Evolutionary conservation across 2,329 filamentous ascomycete species (phyloP).

Genomic region (Claviceps sp.): DNA sequence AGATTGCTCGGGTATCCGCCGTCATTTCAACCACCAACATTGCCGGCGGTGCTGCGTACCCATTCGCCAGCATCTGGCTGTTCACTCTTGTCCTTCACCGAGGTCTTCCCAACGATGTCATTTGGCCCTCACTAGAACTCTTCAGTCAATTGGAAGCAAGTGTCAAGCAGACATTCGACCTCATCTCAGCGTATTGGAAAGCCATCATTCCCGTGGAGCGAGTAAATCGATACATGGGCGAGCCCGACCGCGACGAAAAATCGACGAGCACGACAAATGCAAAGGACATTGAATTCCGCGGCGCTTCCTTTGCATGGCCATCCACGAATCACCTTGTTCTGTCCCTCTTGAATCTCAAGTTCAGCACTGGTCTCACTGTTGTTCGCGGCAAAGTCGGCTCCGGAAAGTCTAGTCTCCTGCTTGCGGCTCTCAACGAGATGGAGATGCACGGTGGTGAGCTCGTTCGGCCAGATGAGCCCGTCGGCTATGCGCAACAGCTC

Average conservation of each 20-base stretch:
- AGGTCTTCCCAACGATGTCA: conserved; percentile 63
- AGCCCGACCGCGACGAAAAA: conserved; percentile 58
- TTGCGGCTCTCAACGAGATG: conserved; percentile 48
- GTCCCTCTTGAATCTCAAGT: conserved; percentile 30
- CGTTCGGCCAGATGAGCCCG: conserved; percentile 32
- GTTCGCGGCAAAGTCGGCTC: conserved; percentile 47
- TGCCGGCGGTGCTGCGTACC: conserved; percentile 61
- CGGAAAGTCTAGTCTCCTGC: conserved; percentile 48
- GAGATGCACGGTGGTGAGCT: conserved; percentile 47
- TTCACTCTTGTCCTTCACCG: conserved; percentile 61
- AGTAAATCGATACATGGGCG: conserved; percentile 76
- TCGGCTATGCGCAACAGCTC: conserved; percentile 45
- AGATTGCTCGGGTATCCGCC: conserved; percentile 22
- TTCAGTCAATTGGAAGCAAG: conserved; percentile 64
- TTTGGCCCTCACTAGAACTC: conserved; percentile 74
- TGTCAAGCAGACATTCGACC: conserved; percentile 58
- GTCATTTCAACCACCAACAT: conserved; percentile 57
- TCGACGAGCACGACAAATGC: conserved; percentile 21
- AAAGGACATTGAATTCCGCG: conserved; percentile 37
- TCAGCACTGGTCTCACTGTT: conserved; percentile 37
- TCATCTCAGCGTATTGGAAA: conserved; percentile 68
- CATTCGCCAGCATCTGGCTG: conserved; percentile 67
- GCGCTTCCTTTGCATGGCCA: conserved; percentile 70
- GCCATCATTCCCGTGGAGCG: conserved; percentile 70
- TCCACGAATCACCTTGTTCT: conserved; percentile 44